Evolutionary conservation across 129 eudicot genomes (phyloP), one percentile per base, ranked within the genome.

Genomic region (Centella asiatica): DNA sequence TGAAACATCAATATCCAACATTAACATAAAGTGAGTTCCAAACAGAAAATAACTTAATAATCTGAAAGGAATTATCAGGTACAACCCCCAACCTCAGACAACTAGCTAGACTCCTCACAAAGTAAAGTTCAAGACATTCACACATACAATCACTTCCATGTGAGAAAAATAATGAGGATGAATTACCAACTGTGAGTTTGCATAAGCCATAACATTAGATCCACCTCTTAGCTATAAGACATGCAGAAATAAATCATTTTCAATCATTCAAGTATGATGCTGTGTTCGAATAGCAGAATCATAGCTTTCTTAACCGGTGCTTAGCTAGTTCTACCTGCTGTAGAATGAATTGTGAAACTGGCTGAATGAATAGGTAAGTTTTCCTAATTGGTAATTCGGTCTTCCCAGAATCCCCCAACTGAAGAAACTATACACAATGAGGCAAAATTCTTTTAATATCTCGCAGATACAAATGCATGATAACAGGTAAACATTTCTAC

Each of bases 1-100:
- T 92, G 82, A 54, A 22, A 65, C 20, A 12, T 23, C 39, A 45
- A 65, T 44, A 59, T 23, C 64, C 40, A 34, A 18, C 15, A 25
- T 24, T 27, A 27, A 44, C 32, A 44, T 18, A 14, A 1, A 17
- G 28, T 6, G 18, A 63, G 28, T 28, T 31, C 17, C 32, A 26
- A 54, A 28, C 28, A 54, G 39, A 54, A 28, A 0, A 13, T 54
- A 8, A 28, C 15, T 22, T 54, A 20, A 54, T 17, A 2, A 3
- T 32, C n/a, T 20, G 32, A 28, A 54, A 54, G 39, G 29, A 12
- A 0, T n/a, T 28, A 4, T 17, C 27, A 27, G 28, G 39, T 29
- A 28, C 18, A 28, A 15, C 13, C n/a, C n/a, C n/a, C 17, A 54
- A 54, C 6, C 39, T 13, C 18, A 23, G 5, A 24, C 57, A 50